Conservation (phyloP, 164 flowering plant species). For the Paratinospora sagittata region DNA sequence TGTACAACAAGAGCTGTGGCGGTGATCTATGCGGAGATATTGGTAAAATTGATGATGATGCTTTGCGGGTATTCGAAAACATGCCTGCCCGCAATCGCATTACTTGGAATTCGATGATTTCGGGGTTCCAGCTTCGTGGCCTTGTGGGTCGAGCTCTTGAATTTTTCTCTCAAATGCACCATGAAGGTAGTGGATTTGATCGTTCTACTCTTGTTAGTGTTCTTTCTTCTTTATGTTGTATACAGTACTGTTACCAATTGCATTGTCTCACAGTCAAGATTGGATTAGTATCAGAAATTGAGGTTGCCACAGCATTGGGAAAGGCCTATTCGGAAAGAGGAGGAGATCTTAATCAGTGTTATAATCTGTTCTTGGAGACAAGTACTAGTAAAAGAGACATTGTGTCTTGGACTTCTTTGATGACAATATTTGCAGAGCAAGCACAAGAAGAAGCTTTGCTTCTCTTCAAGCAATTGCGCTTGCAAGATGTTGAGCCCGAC, state of each 20-base stretch:
- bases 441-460: conserved; percentile 47
- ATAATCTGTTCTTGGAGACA: conserved; percentile 44
- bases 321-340: conserved; percentile 57
- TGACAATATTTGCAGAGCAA: conserved; percentile 46
- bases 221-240: conserved; percentile 33
- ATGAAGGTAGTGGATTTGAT: conserved; percentile 44
- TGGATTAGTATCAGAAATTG: conserved; percentile 34
- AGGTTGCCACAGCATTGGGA: conserved; percentile 53
- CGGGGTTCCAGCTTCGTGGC: conserved; percentile 38
- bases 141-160: conserved; percentile 24
- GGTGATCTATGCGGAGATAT: too few species aligned
- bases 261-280: conserved; percentile 47
- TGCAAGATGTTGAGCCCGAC: conserved; percentile 45
- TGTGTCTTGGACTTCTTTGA: conserved; percentile 71
- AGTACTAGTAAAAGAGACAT: conserved; percentile 40
- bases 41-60: conserved; percentile 36
- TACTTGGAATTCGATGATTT: conserved; percentile 73
- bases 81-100: conserved; percentile 43
- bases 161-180: conserved; percentile 44
- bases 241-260: conserved; percentile 32
- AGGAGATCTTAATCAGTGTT: conserved; percentile 37
- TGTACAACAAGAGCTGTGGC: conserved; percentile 56
- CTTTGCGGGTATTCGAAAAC: conserved; percentile 40
- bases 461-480: conserved; percentile 37
- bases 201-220: conserved; percentile 54